Conservation (phyloP, 108 stramenopile species). For the Schizochytrium sp. region DNA sequence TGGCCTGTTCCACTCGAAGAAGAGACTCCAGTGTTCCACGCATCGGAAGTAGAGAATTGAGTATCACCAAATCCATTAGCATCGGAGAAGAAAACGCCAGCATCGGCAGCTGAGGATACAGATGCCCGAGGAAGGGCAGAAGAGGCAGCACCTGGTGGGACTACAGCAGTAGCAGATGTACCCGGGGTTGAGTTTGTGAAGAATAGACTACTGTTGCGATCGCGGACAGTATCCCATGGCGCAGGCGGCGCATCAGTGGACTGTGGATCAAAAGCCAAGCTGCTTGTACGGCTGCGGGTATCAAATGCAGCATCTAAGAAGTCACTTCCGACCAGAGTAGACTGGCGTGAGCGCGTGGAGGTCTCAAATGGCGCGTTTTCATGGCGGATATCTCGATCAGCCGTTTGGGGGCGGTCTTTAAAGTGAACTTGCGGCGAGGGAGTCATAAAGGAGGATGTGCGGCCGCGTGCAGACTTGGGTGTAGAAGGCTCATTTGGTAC, state of each 20-base stretch:
- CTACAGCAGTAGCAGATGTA: background rate
- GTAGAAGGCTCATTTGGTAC: background rate
- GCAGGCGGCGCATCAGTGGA: background rate
- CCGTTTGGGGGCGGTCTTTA: slow-evolving; percentile 17
- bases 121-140: slow-evolving; percentile 18
- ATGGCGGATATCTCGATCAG: background rate
- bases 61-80: background rate
- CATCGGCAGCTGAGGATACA: background rate
- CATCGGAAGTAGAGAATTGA: background rate
- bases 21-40: background rate
- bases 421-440: slow-evolving; percentile 16
- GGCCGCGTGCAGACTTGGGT: slow-evolving; percentile 13
- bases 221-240: slow-evolving; percentile 29
- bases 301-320: slow-evolving; percentile 7
- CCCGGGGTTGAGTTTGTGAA: background rate
- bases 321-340: slow-evolving; percentile 1
- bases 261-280: background rate
- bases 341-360: background rate
- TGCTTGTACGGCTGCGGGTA: slow-evolving; percentile 19
- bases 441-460: slow-evolving; percentile 42
- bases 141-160: background rate
- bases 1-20: background rate
- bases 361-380: background rate
- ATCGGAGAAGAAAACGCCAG: slow-evolving; percentile 11
- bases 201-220: slow-evolving; percentile 13